phyloP scores from a whole-genome alignment of 495 filamentous ascomycete genomes.

The Terfezia boudieri region DNA sequence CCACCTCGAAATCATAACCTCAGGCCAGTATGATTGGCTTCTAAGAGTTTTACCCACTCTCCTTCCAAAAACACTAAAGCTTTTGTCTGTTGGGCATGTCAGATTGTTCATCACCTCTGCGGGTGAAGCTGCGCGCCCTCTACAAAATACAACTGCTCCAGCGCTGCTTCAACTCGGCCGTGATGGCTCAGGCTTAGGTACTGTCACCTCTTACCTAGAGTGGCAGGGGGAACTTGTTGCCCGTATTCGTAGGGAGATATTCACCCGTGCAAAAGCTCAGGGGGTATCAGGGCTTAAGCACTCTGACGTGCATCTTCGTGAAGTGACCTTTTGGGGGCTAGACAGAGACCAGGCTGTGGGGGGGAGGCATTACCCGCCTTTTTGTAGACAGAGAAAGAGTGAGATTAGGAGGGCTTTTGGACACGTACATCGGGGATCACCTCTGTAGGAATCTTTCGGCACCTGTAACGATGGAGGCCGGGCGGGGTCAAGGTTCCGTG shows the following conservation, averaged over 20 bases:
- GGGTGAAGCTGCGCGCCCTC: neutral
- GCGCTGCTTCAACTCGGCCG: too few relatives aligned
- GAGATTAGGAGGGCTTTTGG: neutral
- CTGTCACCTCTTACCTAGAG: neutral
- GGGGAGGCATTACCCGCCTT: neutral
- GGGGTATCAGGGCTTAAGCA: too few relatives aligned
- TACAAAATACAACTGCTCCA: too few relatives aligned
- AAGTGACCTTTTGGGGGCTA: too few relatives aligned
- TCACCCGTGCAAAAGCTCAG: too few relatives aligned
- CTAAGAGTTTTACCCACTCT: neutral
- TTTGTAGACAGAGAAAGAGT: neutral
- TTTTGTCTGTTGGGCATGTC: neutral
- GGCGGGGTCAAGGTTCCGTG: too few relatives aligned
- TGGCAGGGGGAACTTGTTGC: neutral
- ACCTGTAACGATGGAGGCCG: too few relatives aligned
- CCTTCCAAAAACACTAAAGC: neutral
- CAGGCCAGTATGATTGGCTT: neutral
- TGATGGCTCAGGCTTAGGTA: too few relatives aligned
- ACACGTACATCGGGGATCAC: neutral
- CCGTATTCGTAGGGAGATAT: neutral
- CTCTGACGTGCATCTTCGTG: too few relatives aligned
- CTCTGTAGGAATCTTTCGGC: neutral
- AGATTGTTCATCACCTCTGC: neutral
- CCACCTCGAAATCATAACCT: neutral
- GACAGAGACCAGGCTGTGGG: too few relatives aligned